Evolutionary conservation across 2,329 filamentous ascomycete species (phyloP).

Genomic region (Xylariales sp.): DNA sequence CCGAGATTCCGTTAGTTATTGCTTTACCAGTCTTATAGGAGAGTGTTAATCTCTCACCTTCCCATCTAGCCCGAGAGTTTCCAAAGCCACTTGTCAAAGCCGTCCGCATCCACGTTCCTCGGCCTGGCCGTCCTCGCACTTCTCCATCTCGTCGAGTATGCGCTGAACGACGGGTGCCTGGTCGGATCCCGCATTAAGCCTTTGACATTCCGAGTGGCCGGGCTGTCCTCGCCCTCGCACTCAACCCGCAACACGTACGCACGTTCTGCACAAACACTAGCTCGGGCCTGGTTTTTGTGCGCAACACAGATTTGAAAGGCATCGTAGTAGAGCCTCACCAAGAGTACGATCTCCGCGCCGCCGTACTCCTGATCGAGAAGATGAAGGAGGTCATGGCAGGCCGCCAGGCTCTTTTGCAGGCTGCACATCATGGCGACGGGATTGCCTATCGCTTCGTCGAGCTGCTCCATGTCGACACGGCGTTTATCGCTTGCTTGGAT

Average conservation of each 20-base stretch:
- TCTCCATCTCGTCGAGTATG: conserved; percentile 33
- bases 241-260: conserved; percentile 52
- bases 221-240: conserved; percentile 56
- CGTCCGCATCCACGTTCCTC: conserved; percentile 39
- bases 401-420: conserved; percentile 14
- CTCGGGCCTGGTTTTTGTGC: conserved; percentile 58
- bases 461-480: conserved; percentile 10
- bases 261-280: conserved; percentile 56
- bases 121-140: conserved; percentile 40
- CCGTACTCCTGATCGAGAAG: conserved; percentile 7
- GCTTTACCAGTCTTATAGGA: too few relatives aligned
- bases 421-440: conserved; percentile 7
- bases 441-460: conserved; percentile 17
- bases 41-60: too few relatives aligned
- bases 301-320: conserved; percentile 56
- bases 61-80: not conserved
- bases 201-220: conserved; percentile 47
- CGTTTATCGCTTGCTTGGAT: conserved; percentile 15
- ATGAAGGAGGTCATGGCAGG: conserved; percentile 1
- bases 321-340: conserved; percentile 55
- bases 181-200: conserved; percentile 44
- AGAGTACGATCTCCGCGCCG: not conserved
- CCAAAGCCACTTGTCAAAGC: conserved; percentile 50
- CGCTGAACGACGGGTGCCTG: conserved; percentile 40
- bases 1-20: too few relatives aligned